Conservation (phyloP, 352 stramenopile species). For the Pythium brachiatum region DNA sequence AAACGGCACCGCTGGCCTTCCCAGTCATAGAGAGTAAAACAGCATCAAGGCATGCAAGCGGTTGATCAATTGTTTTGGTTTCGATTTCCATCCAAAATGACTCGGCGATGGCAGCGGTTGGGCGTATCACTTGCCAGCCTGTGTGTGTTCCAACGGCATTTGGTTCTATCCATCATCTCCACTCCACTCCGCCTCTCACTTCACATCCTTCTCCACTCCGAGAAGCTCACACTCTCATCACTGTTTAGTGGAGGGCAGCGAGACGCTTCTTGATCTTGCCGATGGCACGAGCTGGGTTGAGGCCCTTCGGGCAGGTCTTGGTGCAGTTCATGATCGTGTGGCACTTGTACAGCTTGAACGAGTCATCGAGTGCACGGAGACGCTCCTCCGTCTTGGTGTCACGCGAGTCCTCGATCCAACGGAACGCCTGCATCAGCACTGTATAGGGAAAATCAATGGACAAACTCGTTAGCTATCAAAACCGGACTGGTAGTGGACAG, state of each 20-base stretch:
- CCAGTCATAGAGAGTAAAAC: background rate
- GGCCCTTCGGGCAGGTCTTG: slow-evolving; percentile 99
- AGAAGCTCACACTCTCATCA: background rate
- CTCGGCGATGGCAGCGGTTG: background rate
- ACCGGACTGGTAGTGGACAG: no score
- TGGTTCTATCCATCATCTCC: background rate
- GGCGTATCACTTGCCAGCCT: background rate
- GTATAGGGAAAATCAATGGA: background rate
- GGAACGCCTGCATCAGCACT: slow-evolving; percentile 95
- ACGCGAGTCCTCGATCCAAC: slow-evolving; percentile 99
- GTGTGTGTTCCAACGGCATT: background rate
- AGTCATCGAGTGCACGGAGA: slow-evolving; percentile 95
- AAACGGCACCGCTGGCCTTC: background rate
- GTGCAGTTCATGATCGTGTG: slow-evolving; percentile 99
- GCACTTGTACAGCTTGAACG: slow-evolving; percentile 99
- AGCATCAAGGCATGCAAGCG: background rate
- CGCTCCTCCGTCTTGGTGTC: slow-evolving; percentile 97
- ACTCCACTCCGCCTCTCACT: background rate
- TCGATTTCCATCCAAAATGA: background rate
- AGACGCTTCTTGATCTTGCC: slow-evolving; percentile 98
- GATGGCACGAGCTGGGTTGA: slow-evolving; percentile 99
- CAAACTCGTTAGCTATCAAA: no score
- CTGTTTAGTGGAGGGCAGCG: slow-evolving; percentile 64
- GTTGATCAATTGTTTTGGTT: background rate
- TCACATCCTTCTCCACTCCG: background rate